phyloP scores from a whole-genome alignment of 441 rosid genomes.

The Bocquillonia castaneifolia region DNA sequence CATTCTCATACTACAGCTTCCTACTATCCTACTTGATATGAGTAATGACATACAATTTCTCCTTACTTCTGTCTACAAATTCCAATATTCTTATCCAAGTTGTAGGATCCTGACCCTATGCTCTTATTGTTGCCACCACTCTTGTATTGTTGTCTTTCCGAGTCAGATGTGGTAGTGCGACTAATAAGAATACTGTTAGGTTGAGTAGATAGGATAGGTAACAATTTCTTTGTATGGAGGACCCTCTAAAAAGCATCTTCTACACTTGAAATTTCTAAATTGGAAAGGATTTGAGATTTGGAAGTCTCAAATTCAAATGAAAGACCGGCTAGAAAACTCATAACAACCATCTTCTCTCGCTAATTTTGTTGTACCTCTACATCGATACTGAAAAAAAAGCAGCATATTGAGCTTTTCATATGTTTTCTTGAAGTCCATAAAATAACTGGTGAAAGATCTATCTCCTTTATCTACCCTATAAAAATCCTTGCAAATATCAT shows the following conservation, averaged over 20 bases:
- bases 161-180: background rate
- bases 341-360: no score
- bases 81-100: background rate
- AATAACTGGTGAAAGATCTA: background rate
- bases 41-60: background rate
- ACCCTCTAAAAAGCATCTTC: no score
- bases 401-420: background rate
- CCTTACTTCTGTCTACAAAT: background rate
- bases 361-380: no score
- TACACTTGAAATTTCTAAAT: background rate
- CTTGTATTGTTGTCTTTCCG: background rate
- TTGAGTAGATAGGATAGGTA: background rate
- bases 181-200: background rate
- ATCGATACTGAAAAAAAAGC: no score
- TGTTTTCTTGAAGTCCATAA: background rate
- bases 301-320: background rate
- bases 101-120: background rate
- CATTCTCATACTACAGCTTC: background rate
- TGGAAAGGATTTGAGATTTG: background rate
- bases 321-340: background rate
- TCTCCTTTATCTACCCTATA: background rate
- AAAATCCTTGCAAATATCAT: background rate
- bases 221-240: background rate
- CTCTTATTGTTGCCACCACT: background rate
- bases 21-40: background rate